Evolutionary conservation across 805 yeast genomes (phyloP), one percentile per base, ranked within the genome.

Genomic region (Peterozyma xylosa): DNA sequence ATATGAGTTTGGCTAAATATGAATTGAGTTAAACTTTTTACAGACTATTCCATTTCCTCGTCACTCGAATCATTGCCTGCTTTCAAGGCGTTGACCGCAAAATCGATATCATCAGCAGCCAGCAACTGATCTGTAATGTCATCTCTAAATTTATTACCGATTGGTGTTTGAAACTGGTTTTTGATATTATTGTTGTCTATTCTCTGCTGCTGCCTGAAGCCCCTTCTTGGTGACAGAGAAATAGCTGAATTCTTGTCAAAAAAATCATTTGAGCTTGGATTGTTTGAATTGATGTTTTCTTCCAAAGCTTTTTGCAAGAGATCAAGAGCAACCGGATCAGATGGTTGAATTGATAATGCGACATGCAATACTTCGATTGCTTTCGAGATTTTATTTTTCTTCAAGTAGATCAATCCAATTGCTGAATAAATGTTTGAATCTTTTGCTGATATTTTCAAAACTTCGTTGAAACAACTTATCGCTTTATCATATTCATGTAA

Each of bases 321-420:
- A 54, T 91, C 97, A 10, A 78, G 68, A 0, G 97, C 93, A 14
- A 89, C 83, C 0, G 91, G 84, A 58, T 91, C 96, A 36, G 79
- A 74, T 1, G 96, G 90, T 9, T 78, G 64, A 3, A 90, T 63
- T 0, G 95, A 85, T 43, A 93, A 67, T 0, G 96, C 91, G 52
- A 77, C 80, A 58, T 91, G 96, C 42, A 93, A 67, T 30, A 74
- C 70, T 49, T 82, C 85, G 34, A 91, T 80, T 0, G 97, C 91
- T 50, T 76, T 78, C 41, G 70, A 68, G 17, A 70, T 53, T 43
- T 81, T 71, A 2, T 86, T 86, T 49, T 77, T 64, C 54, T 85
- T 87, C 56, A 93, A 68, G 56, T 88, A 72, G 2, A 90, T 78
- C 41, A 91, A 71, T 0, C 96, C 99, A 53, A 93, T 76, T 0